Evolutionary conservation across 768 basidiomycete species (phyloP), one percentile per base, ranked within the genome.

Genomic region (Kwoniella pini): DNA sequence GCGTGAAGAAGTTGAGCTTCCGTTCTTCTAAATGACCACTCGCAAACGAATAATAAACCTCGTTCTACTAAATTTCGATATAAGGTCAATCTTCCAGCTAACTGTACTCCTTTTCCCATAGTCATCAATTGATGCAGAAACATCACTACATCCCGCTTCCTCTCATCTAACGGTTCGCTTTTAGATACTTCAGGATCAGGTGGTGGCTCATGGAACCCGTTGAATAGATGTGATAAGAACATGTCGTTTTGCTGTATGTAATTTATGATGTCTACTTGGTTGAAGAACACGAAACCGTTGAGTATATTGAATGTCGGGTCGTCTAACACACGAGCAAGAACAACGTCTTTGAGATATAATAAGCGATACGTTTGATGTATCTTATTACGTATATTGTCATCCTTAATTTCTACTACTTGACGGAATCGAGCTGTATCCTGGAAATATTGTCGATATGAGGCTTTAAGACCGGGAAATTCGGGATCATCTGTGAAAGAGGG

Each of bases 331-430:
- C 96, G 88, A 0, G 93, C 91, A 49, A 99, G 88, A 40, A 99
- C 91, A 60, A 99, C 95, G 76, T 99, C 96, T 78, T 97, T 98
- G 72, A 99, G 87, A 80, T 92, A 98, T 74, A 92, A 91, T 6
- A 99, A 84, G 19, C 96, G 90, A 77, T 97, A 97, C 2, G 93
- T 97, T 74, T 96, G 92, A 79, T 97, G 95, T 26, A 98, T 88
- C 80, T 97, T 97, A 58, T 84, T 84, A 70, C 88, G 87, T 44
- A 96, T 87, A 43, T 77, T 67, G 19, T 83, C 79, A 68, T 95
- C 91, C 42, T 84, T 84, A 73, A 98, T 88, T 28, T 85, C 83
- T 65, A 98, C 87, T 44, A 94, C 92, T 79, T 95, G 87, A 71
- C 90, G 89, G 80, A 91, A 97, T 56, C 84, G 86, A n/a, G 89